Percentiles rank a stretch among this genome's conserved stretches.
Evolutionary conservation across 2,329 filamentous ascomycete species (phyloP).

Genomic region (Fusarium sp.): DNA sequence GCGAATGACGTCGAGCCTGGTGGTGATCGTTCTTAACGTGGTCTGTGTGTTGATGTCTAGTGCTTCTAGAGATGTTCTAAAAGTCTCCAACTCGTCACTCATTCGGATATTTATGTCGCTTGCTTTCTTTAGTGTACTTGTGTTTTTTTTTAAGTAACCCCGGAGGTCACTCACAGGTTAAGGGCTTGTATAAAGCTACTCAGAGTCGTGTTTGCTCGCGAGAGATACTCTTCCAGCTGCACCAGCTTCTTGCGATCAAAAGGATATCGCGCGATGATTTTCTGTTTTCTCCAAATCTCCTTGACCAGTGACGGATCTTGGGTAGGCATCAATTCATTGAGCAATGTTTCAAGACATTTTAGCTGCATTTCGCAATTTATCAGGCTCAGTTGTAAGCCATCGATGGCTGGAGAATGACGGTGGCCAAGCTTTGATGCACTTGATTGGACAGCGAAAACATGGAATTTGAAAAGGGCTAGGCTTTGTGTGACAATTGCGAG

Average conservation of each 20-base stretch:
- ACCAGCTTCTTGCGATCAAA: neutral
- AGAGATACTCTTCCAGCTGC: neutral
- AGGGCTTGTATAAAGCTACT: neutral
- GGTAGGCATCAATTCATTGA: accelerated
- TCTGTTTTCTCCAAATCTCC: accelerated
- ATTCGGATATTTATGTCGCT: accelerated
- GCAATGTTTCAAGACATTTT: accelerated
- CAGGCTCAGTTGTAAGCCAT: neutral
- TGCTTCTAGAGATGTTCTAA: accelerated
- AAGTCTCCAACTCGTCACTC: accelerated
- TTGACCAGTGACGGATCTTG: accelerated
- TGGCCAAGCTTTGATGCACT: neutral
- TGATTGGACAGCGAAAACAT: accelerated
- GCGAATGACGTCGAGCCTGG: accelerated
- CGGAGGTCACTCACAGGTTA: accelerated
- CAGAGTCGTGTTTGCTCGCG: accelerated
- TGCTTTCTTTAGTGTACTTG: too few species aligned
- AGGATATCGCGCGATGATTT: neutral
- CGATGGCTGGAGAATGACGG: neutral
- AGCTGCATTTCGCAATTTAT: neutral
- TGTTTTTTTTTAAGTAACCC: too few species aligned
- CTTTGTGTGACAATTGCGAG: accelerated
- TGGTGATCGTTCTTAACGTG: accelerated
- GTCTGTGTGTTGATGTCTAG: accelerated
- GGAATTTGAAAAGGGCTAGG: accelerated